Base-by-base conservation (phyloP, 805 yeast genomes). In the Debaryomyces hansenii region DNA sequence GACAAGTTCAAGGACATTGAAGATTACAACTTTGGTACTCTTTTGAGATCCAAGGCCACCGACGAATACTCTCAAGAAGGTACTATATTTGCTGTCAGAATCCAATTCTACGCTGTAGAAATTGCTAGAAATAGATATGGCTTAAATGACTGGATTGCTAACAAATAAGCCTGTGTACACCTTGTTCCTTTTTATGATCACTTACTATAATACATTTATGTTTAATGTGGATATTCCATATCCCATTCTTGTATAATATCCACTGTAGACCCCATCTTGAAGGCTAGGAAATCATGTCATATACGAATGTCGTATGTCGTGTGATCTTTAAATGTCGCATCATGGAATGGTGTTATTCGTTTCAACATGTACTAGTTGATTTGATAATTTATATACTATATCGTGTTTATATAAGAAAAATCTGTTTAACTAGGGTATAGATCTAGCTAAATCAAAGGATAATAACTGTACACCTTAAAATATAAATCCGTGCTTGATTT, bases 41-140 rank as follows among this genome's bases (percentile, higher is more conserved):
- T 94, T 56, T 74, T 94, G 59, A 85, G 99, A 75, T 70, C 80
- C n/a, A 83, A 80, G 53, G 66, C 87, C 32, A 65, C 70, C 40
- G 84, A 75, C 27, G 97, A 89, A 66, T 94, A 94, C 67, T 80
- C 81, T 40, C 89, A 92, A 70, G 80, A 83, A 39, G 83, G 85
- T 48, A 88, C 98, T 39, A 87, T 90, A 44, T 92, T 94, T 58
- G 96, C 77, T 9, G 94, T 92, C 48, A 84, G 98, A 72, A 82
- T 92, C 63, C 98, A 94, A 72, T 94, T 94, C 65, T 87, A 91
- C 59, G 97, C 97, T 46, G 79, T 90, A 62, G 99, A 94, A 75
- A 86, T 94, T 53, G 90, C 89, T 50, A 86, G 99, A 79, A 94
- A 94, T 74, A 87, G 83, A 66, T 78, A 78, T 54, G 96, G 96